A percentile compares a stretch with the other conserved stretches of the same genome.
Conservation (phyloP, 371 early-diverging fungal species). For the Mucor plumbeus region DNA sequence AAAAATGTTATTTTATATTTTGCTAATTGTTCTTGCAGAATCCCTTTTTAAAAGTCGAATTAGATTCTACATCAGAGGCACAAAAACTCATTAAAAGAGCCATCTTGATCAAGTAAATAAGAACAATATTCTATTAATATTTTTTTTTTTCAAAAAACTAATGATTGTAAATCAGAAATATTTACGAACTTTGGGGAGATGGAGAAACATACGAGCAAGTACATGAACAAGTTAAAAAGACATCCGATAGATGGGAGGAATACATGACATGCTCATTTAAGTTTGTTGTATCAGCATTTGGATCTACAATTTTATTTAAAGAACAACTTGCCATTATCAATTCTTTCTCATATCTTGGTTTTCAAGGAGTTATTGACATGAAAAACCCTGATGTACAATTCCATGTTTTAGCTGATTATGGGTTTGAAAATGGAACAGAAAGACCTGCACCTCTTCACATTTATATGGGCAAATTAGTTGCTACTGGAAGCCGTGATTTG, state of each 20-base stretch:
- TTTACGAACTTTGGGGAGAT: conserved; percentile 81
- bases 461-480: conserved; percentile 79
- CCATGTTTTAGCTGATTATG: conserved; percentile 80
- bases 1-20: background rate
- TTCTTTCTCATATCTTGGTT: conserved; percentile 37
- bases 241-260: conserved; percentile 62
- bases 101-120: conserved; percentile 78
- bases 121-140: background rate
- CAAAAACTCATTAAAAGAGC: conserved; percentile 78
- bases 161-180: conserved; percentile 51
- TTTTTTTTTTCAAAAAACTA: background rate
- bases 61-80: conserved; percentile 76
- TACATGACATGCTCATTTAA: conserved; percentile 78
- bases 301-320: conserved; percentile 66
- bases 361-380: conserved; percentile 68
- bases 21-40: conserved; percentile 45
- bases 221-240: conserved; percentile 60
- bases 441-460: conserved; percentile 49
- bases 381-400: conserved; percentile 85
- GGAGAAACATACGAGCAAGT: conserved; percentile 69
- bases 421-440: conserved; percentile 46
- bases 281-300: conserved; percentile 82
- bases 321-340: conserved; percentile 85
- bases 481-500: conserved; percentile 73
- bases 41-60: conserved; percentile 80